phyloP scores from a whole-genome alignment of 495 filamentous ascomycete genomes.

The Aspergillus cavernicola region DNA sequence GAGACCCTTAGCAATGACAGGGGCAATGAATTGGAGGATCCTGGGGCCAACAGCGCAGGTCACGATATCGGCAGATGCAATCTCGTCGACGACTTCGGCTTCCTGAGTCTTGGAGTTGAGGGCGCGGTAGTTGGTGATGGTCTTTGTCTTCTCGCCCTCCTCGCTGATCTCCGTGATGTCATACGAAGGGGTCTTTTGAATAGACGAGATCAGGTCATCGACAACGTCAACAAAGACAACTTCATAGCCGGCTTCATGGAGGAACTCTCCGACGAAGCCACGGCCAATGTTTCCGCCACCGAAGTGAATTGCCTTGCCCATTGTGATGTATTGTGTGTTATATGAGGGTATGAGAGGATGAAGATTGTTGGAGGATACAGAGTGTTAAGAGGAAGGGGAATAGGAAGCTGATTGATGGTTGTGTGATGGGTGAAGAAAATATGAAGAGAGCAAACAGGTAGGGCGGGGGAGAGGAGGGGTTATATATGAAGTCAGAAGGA shows the following conservation, averaged over 20 bases:
- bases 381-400: not conserved
- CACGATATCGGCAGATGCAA: conserved; percentile 79
- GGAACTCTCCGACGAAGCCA: conserved; percentile 67
- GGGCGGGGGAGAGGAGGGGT: not conserved
- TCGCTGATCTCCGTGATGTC: conserved; percentile 88
- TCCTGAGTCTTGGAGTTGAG: conserved; percentile 89
- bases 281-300: conserved; percentile 89
- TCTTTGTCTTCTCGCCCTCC: conserved; percentile 75
- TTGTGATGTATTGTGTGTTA: conserved; percentile 29
- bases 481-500: conserved; percentile 9
- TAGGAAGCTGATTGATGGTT: not conserved
- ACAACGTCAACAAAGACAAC: conserved; percentile 95
- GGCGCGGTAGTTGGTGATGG: conserved; percentile 89
- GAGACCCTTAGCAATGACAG: conserved; percentile 88
- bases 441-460: not conserved
- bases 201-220: conserved; percentile 67
- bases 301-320: conserved; percentile 82
- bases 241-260: conserved; percentile 74
- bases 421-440: conserved; percentile 5
- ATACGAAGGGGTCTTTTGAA: conserved; percentile 75
- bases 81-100: conserved; percentile 74
- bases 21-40: conserved; percentile 92
- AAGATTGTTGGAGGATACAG: not conserved
- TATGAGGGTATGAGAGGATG: conserved; percentile 4
- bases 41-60: conserved; percentile 96